These are phyloP conservation scores for Aegilops longissima DNA, from an alignment of 176 grass and related monocot species.

Conservation along the genomic window DNA sequence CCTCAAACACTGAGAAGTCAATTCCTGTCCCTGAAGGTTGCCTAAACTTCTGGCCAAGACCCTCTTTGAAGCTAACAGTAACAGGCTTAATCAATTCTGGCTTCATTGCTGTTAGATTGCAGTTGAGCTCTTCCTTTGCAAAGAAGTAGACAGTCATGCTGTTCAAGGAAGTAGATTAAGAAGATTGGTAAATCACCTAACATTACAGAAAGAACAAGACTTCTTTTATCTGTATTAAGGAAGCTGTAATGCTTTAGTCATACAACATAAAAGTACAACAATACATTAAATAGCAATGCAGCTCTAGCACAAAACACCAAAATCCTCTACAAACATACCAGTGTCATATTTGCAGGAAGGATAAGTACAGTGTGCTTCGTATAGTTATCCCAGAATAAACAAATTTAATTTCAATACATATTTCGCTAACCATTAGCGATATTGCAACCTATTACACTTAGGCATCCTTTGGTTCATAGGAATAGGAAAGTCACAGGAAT, in stretches of 20 bases:
- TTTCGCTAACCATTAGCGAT: background rate
- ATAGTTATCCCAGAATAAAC: background rate
- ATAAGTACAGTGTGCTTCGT: background rate
- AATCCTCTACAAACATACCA: background rate
- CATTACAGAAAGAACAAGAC: background rate
- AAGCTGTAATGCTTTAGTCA: background rate
- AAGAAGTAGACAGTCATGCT: conserved; percentile 96
- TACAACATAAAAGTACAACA: background rate
- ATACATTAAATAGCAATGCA: conserved; percentile 1
- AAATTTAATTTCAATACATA: background rate
- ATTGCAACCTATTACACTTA: background rate
- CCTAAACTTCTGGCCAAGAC: conserved; percentile 90
- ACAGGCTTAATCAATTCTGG: conserved; percentile 69
- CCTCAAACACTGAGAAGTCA: conserved; percentile 71
- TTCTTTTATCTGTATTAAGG: conserved; percentile 2
- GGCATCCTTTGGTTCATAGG: no score
- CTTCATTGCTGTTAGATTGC: conserved; percentile 63
- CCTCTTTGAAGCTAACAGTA: conserved; percentile 80
- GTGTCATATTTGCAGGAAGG: background rate
- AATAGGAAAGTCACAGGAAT: no score
- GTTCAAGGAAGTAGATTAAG: conserved; percentile 45
- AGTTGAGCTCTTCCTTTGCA: conserved; percentile 80
- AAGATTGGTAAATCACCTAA: conserved; percentile 29
- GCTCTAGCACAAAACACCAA: background rate
- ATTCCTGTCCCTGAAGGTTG: conserved; percentile 94